Percentiles rank a stretch among this genome's conserved stretches.
Evolutionary conservation across 106 monocot species (phyloP).

Genomic region (Dendrobium nobile): DNA sequence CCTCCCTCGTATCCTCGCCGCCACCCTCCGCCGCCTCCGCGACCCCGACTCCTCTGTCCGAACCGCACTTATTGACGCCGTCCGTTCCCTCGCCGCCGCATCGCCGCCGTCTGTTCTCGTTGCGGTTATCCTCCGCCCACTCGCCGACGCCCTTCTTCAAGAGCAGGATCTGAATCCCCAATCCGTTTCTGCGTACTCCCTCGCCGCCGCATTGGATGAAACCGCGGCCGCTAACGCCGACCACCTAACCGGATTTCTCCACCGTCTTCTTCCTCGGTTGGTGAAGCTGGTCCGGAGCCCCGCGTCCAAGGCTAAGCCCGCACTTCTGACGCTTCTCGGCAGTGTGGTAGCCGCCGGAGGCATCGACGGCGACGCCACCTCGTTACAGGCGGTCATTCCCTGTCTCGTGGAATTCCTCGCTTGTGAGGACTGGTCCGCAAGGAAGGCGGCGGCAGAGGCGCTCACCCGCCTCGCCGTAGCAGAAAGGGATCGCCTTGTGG

Average conservation of each 20-base stretch:
- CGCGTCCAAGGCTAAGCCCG: constrained; percentile 78
- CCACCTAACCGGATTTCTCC: constrained; percentile 31
- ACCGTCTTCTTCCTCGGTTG: constrained; percentile 56
- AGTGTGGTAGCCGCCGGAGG: constrained; percentile 45
- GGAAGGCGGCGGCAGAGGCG: constrained; percentile 82
- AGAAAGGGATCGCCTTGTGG: constrained; percentile 45
- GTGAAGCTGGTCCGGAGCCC: constrained; percentile 58
- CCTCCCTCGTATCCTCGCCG: constrained; percentile 68
- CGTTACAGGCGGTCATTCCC: constrained; percentile 32
- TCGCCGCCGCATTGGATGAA: constrained; percentile 65
- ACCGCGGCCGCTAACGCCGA: constrained; percentile 10
- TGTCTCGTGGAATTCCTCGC: constrained; percentile 52
- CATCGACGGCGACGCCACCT: constrained; percentile 14
- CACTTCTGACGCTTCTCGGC: constrained; percentile 62
- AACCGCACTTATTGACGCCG: constrained; percentile 66
- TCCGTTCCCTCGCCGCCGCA: constrained; percentile 46
- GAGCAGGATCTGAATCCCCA: constrained; percentile 83
- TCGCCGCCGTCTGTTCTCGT: constrained; percentile 10
- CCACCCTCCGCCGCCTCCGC: constrained; percentile 74
- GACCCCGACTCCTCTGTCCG: constrained; percentile 89
- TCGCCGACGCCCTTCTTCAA: constrained; percentile 62
- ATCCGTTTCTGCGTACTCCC: constrained; percentile 47
- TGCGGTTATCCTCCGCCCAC: constrained; percentile 35
- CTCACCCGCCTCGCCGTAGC: constrained; percentile 40
- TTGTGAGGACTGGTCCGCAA: constrained; percentile 76